Percentiles rank a stretch among this genome's conserved stretches.
Conservation (phyloP, 176 grass and related monocot genomes). For the Musa schizocarpa region DNA sequence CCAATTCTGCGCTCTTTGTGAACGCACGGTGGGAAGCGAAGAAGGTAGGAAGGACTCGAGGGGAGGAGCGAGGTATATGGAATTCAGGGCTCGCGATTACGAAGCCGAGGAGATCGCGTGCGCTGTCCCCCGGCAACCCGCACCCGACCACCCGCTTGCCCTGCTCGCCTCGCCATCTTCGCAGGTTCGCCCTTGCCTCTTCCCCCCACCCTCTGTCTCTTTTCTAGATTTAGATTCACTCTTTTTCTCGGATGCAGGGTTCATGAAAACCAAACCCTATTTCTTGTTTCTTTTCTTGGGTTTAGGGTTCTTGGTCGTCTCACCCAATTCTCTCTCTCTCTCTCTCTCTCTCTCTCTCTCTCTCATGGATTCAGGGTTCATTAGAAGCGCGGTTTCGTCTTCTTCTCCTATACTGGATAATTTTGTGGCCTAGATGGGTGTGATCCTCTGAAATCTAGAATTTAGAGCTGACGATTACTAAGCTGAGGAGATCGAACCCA, state of each 20-base stretch:
- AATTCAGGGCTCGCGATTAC: conserved; percentile 8
- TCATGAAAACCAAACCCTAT: neutral
- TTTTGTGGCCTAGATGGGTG: too few relatives aligned
- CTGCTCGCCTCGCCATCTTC: neutral
- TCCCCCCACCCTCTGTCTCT: neutral
- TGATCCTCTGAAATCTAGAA: too few relatives aligned
- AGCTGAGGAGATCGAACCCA: too few relatives aligned
- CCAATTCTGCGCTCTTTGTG: neutral
- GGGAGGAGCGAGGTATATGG: neutral
- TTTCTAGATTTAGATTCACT: neutral
- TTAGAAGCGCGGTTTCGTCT: too few relatives aligned
- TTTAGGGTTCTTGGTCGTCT: neutral
- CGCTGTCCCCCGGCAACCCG: neutral
- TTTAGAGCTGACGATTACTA: too few relatives aligned
- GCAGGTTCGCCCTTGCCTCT: neutral
- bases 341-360: too few relatives aligned
- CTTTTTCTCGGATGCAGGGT: neutral
- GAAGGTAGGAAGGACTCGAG: neutral
- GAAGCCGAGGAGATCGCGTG: conserved; percentile 8
- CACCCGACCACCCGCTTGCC: conserved; percentile 1
- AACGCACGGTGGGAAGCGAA: neutral
- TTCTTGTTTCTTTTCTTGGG: neutral
- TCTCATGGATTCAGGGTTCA: too few relatives aligned
- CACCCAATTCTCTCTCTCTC: too few relatives aligned
- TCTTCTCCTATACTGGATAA: too few relatives aligned